These are phyloP conservation scores for Hypoxylon sp. DNA, from an alignment of 2,329 filamentous ascomycete genomes.

Conservation along the genomic window DNA sequence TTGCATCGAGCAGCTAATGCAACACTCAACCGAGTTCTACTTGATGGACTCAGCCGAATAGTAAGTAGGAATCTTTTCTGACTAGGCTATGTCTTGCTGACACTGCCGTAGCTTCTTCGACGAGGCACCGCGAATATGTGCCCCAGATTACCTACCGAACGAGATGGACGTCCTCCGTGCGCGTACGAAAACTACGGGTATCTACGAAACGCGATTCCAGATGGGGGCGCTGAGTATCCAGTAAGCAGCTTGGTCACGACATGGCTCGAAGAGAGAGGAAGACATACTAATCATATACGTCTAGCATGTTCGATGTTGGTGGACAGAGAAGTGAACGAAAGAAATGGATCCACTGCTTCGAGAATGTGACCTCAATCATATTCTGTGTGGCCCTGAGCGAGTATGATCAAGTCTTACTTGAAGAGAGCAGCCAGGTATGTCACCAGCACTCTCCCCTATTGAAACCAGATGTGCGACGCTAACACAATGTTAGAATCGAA, in stretches of 20 bases:
- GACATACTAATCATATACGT: constrained; percentile 43
- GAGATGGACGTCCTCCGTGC: constrained; percentile 96
- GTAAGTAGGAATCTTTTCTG: constrained; percentile 59
- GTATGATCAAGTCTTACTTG: constrained; percentile 95
- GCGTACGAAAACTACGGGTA: constrained; percentile 97
- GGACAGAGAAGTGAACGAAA: constrained; percentile 97
- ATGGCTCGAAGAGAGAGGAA: neutral
- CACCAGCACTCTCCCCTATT: neutral
- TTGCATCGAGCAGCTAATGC: constrained; percentile 83
- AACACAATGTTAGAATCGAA: constrained; percentile 79
- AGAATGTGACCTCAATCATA: constrained; percentile 99
- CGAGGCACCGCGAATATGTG: constrained; percentile 86
- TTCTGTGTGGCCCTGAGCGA: constrained; percentile 98
- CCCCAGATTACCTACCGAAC: constrained; percentile 86
- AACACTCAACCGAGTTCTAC: constrained; percentile 97
- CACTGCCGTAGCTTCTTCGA: constrained; percentile 84
- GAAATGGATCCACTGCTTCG: constrained; percentile 99
- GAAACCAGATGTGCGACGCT: constrained; percentile 2
- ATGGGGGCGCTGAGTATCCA: constrained; percentile 99
- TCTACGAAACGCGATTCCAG: constrained; percentile 97
- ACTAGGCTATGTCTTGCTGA: constrained; percentile 39
- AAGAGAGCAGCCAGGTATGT: constrained; percentile 94
- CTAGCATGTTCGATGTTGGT: constrained; percentile 98
- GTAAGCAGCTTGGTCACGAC: constrained; percentile 64
- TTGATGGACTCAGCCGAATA: constrained; percentile 99